Base-by-base conservation (phyloP, 352 stramenopile genomes). In the Phytopythium sindhum region DNA sequence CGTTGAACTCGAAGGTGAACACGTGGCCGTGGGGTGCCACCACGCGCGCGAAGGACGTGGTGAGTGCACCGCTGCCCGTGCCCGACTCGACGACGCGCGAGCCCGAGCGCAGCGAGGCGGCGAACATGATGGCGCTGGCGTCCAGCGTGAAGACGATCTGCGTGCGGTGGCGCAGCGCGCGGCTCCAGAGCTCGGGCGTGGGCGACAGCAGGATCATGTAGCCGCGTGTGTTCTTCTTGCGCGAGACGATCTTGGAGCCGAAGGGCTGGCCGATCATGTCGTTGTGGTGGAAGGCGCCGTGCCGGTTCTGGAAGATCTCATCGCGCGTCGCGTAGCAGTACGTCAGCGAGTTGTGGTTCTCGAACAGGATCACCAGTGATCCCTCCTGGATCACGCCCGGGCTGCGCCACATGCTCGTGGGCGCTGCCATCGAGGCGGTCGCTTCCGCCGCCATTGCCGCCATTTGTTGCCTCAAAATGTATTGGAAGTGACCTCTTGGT, bases 1-100 rank as follows among this genome's bases (percentile, higher is more conserved):
- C 76, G 72, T 99, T 99, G 73, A 99, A 99, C 80, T 99, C 98
- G 69, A 98, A 99, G 14, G 96, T 99, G 69, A 98, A 97, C 14
- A 98, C 85, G 66, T 97, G 89, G 51, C 95, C 94, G n/a, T 78
- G 68, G 0, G 95, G 93, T 45, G 78, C 81, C 39, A 98, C 96
- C 0, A 88, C 95, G 37, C 88, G 82, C n/a, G 95, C 78, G 50
- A 99, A 93, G 29, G 85, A 90, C 66, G 95, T 96, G 48, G 89
- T 98, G 78, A 99, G 91, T 19, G 95, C 95, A 11, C 95, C 96
- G 52, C 87, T 98, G 42, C 91, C 91, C 2, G 91, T 97, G 6
- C 91, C 91, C 24, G 80, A 93, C 75, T 99, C 97, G 26, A 98
- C 85, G 15, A 98, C 92, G 41, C 84, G 78, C 59, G 95, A 95